phyloP scores from a whole-genome alignment of 2,329 filamentous ascomycete genomes.

The Colletotrichum higginsianum region DNA sequence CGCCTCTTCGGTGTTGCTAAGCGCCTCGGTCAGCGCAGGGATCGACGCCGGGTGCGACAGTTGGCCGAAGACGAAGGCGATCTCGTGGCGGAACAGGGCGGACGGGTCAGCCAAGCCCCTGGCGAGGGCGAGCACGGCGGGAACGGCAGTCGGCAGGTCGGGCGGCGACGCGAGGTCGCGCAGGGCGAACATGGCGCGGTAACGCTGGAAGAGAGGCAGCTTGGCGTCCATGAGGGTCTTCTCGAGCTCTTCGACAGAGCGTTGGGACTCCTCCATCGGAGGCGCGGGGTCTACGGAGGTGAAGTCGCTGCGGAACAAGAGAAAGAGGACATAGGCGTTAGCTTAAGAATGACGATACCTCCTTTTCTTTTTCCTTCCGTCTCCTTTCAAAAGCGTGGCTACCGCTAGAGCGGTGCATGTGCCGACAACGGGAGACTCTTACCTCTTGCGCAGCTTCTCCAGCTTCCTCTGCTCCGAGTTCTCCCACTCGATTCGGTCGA shows the following conservation, averaged over 20 bases:
- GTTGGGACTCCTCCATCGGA: constrained; percentile 80
- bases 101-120: constrained; percentile 88
- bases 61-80: constrained; percentile 98
- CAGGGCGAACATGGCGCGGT: constrained; percentile 97
- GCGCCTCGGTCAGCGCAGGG: constrained; percentile 83
- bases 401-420: background rate
- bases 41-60: constrained; percentile 97
- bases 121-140: constrained; percentile 89
- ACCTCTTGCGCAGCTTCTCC: constrained; percentile 89
- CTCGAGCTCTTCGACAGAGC: constrained; percentile 82
- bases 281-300: constrained; percentile 96
- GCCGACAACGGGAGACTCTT: constrained; percentile 46
- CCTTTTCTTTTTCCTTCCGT: background rate
- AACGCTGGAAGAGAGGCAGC: constrained; percentile 89
- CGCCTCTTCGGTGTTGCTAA: constrained; percentile 85
- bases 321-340: constrained; percentile 33
- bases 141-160: constrained; percentile 88
- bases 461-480: constrained; percentile 78
- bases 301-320: constrained; percentile 81
- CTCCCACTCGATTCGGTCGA: constrained; percentile 95
- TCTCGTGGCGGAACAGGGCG: constrained; percentile 96
- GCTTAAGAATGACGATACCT: constrained; percentile 26
- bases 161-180: constrained; percentile 95
- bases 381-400: background rate
- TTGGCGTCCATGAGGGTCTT: constrained; percentile 83